Conservation (phyloP, 768 basidiomycete species). For the Podaxis sp. region DNA sequence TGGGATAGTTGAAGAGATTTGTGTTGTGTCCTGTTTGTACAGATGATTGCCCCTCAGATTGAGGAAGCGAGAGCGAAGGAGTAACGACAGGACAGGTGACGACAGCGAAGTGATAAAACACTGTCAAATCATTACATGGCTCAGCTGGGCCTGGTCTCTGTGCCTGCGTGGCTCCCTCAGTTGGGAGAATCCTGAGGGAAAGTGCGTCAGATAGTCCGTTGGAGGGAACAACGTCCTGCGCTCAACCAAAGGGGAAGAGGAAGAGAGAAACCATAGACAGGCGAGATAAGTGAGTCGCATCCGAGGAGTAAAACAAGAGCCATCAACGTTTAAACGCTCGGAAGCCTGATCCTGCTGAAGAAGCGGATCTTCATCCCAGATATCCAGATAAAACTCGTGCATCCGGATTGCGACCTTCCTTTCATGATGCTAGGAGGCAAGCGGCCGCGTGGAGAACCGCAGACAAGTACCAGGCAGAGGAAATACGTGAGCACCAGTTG, state of each 20-base stretch:
- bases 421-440: neutral
- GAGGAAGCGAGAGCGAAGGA: slow-evolving; percentile 2
- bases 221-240: too few relatives aligned
- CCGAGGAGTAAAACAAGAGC: slow-evolving; percentile 8
- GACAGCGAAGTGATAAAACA: slow-evolving; percentile 10
- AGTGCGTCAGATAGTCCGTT: neutral
- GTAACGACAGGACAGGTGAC: slow-evolving; percentile 14
- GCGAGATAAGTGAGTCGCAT: neutral
- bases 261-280: neutral
- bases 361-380: slow-evolving; percentile 7
- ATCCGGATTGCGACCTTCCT: neutral
- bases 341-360: neutral
- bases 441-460: neutral
- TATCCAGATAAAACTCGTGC: neutral
- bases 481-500: neutral
- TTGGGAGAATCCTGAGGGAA: neutral
- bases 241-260: neutral
- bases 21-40: slow-evolving; percentile 11
- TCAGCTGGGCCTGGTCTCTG: neutral
- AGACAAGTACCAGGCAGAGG: neutral
- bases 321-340: slow-evolving; percentile 1
- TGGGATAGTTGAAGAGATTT: neutral
- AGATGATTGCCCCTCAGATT: neutral
- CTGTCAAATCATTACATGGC: neutral
- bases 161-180: neutral